phyloP scores from a whole-genome alignment of 192 early-diverging fungal species.

The Backusella mclennaniae region DNA sequence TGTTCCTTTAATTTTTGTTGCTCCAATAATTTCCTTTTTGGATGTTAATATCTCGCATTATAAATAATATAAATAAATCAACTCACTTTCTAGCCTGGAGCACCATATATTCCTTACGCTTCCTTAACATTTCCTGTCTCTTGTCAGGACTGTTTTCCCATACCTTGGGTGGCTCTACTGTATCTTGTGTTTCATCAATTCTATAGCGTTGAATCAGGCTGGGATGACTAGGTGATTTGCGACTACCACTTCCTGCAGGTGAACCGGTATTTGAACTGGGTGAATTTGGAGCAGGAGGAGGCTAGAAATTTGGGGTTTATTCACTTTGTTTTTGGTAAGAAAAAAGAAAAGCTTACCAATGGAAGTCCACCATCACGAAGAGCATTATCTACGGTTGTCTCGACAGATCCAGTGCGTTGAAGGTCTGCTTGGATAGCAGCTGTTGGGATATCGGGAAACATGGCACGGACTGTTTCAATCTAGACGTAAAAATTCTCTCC shows the following conservation, averaged over 20 bases:
- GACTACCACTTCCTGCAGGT: conserved; percentile 22
- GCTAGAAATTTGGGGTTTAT: neutral
- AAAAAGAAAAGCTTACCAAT: conserved; percentile 38
- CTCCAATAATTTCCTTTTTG: conserved; percentile 24
- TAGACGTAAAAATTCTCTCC: conserved; percentile 14
- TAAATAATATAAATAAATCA: neutral
- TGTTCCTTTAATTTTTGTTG: conserved; percentile 10
- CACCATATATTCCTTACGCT: conserved; percentile 70
- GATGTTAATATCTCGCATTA: neutral
- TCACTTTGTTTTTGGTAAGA: neutral
- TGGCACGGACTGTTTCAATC: conserved; percentile 69
- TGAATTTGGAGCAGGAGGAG: conserved; percentile 8
- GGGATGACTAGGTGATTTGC: conserved; percentile 36
- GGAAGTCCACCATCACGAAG: conserved; percentile 62
- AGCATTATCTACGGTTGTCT: conserved; percentile 79
- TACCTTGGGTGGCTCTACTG: conserved; percentile 51
- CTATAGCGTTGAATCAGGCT: conserved; percentile 53
- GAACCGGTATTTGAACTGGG: conserved; percentile 26
- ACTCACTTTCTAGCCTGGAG: conserved; percentile 65
- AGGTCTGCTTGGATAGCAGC: conserved; percentile 74
- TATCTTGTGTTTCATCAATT: conserved; percentile 40
- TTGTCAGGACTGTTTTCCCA: conserved; percentile 61
- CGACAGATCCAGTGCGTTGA: conserved; percentile 79
- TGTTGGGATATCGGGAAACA: conserved; percentile 82
- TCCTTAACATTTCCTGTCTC: conserved; percentile 59